These are phyloP conservation scores for Boletus barrowsii DNA, from an alignment of 768 basidiomycete genomes.

Conservation along the genomic window DNA sequence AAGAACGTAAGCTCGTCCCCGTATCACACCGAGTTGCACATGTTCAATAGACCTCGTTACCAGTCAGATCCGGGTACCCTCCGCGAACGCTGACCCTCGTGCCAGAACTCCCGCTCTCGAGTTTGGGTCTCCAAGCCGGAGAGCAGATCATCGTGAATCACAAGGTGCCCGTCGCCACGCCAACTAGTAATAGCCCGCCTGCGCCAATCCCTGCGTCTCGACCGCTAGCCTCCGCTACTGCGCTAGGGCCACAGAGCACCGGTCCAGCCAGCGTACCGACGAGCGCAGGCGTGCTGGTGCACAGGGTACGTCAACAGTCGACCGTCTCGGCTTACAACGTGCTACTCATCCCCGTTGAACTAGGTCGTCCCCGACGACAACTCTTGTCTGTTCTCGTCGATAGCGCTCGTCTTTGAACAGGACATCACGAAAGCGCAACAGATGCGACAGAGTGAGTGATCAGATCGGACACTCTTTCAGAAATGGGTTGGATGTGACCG, in stretches of 20 bases:
- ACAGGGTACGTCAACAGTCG: constrained; percentile 46
- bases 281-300: constrained; percentile 67
- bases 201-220: constrained; percentile 11
- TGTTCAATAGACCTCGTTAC: constrained; percentile 1
- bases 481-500: constrained; percentile 4
- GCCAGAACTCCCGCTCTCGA: constrained; percentile 70
- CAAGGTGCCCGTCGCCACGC: constrained; percentile 21
- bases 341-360: background rate
- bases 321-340: background rate
- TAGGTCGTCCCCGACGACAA: constrained; percentile 97
- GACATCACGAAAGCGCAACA: constrained; percentile 64
- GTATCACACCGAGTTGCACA: background rate
- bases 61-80: constrained; percentile 85
- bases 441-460: constrained; percentile 67
- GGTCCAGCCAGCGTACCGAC: constrained; percentile 60
- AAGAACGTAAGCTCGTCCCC: constrained; percentile 59
- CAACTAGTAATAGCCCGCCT: constrained; percentile 5
- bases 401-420: constrained; percentile 84
- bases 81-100: constrained; percentile 68
- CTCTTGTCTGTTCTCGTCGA: constrained; percentile 87
- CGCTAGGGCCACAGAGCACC: constrained; percentile 7
- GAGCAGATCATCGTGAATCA: constrained; percentile 84
- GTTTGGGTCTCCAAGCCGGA: constrained; percentile 71
- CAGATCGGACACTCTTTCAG: background rate
- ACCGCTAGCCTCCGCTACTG: constrained; percentile 10